These are phyloP conservation scores for Hypoxylon rickii DNA, from an alignment of 495 filamentous ascomycete genomes.

Conservation along the genomic window DNA sequence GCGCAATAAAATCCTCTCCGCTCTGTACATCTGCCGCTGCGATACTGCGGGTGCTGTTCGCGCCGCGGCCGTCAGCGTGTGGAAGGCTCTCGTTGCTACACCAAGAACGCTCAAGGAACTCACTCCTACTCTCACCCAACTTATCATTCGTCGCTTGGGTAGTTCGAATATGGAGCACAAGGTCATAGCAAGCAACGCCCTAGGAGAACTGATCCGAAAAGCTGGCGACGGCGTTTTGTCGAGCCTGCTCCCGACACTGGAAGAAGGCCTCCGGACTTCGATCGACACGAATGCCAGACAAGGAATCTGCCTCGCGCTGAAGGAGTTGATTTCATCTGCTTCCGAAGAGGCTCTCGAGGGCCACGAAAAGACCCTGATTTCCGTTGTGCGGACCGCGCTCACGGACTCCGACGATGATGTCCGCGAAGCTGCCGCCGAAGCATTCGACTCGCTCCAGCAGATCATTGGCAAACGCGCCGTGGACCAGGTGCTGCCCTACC, in stretches of 20 bases:
- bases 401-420: constrained; percentile 89
- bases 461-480: constrained; percentile 91
- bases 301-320: constrained; percentile 94
- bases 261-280: constrained; percentile 86
- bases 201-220: constrained; percentile 95
- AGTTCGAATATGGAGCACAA: constrained; percentile 98
- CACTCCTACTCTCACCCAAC: constrained; percentile 88
- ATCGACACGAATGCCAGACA: constrained; percentile 93
- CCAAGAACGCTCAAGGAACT: constrained; percentile 93
- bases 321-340: constrained; percentile 91
- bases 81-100: constrained; percentile 95
- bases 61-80: constrained; percentile 86
- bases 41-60: constrained; percentile 94
- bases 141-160: constrained; percentile 91
- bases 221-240: constrained; percentile 91
- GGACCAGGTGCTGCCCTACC: constrained; percentile 90
- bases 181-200: constrained; percentile 93
- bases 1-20: constrained; percentile 91
- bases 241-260: constrained; percentile 85
- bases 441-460: constrained; percentile 92
- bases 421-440: constrained; percentile 93
- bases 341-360: constrained; percentile 88
- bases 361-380: constrained; percentile 92
- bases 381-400: constrained; percentile 89
- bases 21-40: constrained; percentile 95